Base-by-base conservation (phyloP, 345 rosid genomes). In the Luvunga scandens region DNA sequence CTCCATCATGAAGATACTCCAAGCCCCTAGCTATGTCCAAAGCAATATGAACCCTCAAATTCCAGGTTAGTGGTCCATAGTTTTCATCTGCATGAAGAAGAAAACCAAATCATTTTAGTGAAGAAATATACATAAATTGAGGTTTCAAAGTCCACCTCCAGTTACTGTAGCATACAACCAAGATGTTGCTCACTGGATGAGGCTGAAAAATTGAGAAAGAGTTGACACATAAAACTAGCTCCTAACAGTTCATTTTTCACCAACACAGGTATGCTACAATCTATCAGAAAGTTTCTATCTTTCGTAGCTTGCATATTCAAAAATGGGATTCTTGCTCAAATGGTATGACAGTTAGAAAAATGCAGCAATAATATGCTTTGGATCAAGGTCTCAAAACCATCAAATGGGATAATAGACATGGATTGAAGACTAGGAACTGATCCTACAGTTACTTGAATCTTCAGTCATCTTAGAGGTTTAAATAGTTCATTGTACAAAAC, bases 1-100 rank as follows among this genome's bases (percentile, higher is more conserved):
- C 99, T 89, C 99, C 99, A 72, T 97, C 98, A 76, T 97, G 99
- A 85, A 97, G 98, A 90, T 97, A 97, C 86, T 97, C 99, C 84
- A 94, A 86, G 50, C 98, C 98, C 72, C 98, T 90, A 56, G 98
- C 97, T 53, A 96, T 95, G 50, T 97, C 98, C 84, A 97, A 82
- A 68, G 98, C 98, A 34, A 93, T 91, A 84, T 85, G 77, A 61
- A 91, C 91, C 75, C 99, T 89, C 89, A 91, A 87, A 82, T 90
- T 95, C 99, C 99, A 94, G 87, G 81, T 86, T 81, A 93, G 64
- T 5, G 88, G 80, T 79, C 87, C 91, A 75, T 85, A 82, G 30
- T 85, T 79, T 75, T 90, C 93, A 81, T 88, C 98, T 97, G 91
- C 66, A 69, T 36, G 12, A 70, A 77, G 36, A 71, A 82, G 65